Evolutionary conservation across 768 basidiomycete species (phyloP).

Genomic region (Macrolepiota dolichaula): DNA sequence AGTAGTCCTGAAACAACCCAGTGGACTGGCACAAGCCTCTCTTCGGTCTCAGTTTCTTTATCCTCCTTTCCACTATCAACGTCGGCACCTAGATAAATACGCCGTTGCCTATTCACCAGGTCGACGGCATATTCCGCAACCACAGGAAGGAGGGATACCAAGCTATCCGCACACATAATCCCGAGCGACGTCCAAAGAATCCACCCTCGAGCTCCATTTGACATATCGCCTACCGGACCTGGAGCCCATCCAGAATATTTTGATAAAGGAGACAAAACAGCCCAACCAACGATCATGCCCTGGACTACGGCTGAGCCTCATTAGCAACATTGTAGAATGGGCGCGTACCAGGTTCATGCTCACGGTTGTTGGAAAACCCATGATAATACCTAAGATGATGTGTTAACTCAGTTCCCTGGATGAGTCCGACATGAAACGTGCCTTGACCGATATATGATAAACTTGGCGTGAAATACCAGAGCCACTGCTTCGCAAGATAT

Average conservation of each 20-base stretch:
- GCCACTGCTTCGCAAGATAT: conserved; percentile 81
- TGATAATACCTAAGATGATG: conserved; percentile 72
- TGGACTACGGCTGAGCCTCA: conserved; percentile 21
- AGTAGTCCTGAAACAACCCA: conserved; percentile 77
- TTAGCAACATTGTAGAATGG: neutral
- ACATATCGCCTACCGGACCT: conserved; percentile 85
- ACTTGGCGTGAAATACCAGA: conserved; percentile 93
- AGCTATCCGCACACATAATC: conserved; percentile 91
- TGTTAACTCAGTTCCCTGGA: neutral
- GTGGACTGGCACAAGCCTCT: conserved; percentile 72
- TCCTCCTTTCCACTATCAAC: conserved; percentile 31
- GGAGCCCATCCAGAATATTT: conserved; percentile 89
- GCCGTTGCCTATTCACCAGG: conserved; percentile 21
- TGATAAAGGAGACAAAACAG: conserved; percentile 83
- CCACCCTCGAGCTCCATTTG: conserved; percentile 89
- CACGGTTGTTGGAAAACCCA: conserved; percentile 93
- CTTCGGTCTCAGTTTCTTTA: conserved; percentile 71
- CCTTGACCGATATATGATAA: conserved; percentile 93
- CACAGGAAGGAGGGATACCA: conserved; percentile 83
- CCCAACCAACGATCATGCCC: conserved; percentile 99
- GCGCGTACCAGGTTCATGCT: conserved; percentile 82
- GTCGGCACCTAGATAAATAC: conserved; percentile 22
- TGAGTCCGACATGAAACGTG: conserved; percentile 20
- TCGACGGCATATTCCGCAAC: conserved; percentile 47
- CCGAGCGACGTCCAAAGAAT: conserved; percentile 96